These are phyloP conservation scores for Cadophora sp. DNA, from an alignment of 2,329 filamentous ascomycete genomes.

Conservation along the genomic window DNA sequence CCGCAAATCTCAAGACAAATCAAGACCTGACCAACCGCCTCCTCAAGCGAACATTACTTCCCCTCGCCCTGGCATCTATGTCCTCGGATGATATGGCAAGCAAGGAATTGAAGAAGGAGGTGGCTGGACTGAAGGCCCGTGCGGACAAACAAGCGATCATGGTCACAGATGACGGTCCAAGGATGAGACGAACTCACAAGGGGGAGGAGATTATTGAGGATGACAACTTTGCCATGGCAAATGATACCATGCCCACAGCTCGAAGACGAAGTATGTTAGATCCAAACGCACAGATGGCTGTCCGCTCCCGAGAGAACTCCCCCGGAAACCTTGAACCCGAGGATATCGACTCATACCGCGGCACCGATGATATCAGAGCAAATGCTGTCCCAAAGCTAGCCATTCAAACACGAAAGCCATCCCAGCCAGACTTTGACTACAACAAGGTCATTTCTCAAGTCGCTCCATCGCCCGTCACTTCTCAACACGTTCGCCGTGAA, in stretches of 20 bases:
- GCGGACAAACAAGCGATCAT: constrained; percentile 86
- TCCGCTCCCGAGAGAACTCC: constrained; percentile 46
- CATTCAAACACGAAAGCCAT: constrained; percentile 44
- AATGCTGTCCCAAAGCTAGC: constrained; percentile 39
- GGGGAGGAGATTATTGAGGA: constrained; percentile 90
- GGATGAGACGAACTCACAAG: constrained; percentile 90
- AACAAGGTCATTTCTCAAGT: constrained; percentile 86
- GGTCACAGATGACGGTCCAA: constrained; percentile 73
- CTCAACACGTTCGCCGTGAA: constrained; percentile 52
- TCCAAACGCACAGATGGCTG: constrained; percentile 45
- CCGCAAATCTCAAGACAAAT: constrained; percentile 91
- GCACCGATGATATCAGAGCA: constrained; percentile 39
- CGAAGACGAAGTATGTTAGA: constrained; percentile 50
- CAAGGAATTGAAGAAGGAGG: constrained; percentile 82
- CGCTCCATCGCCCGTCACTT: constrained; percentile 67
- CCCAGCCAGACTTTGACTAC: constrained; percentile 71
- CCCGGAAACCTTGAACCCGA: constrained; percentile 46
- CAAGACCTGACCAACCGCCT: constrained; percentile 77
- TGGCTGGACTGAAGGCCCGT: constrained; percentile 77
- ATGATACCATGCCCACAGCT: constrained; percentile 40
- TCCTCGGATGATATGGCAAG: constrained; percentile 89
- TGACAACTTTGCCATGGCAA: constrained; percentile 59
- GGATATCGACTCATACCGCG: constrained; percentile 42
- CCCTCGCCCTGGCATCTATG: constrained; percentile 86
- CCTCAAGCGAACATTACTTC: constrained; percentile 73